Base-by-base conservation (phyloP, 345 rosid genomes). In the Lepidium aucheri region DNA sequence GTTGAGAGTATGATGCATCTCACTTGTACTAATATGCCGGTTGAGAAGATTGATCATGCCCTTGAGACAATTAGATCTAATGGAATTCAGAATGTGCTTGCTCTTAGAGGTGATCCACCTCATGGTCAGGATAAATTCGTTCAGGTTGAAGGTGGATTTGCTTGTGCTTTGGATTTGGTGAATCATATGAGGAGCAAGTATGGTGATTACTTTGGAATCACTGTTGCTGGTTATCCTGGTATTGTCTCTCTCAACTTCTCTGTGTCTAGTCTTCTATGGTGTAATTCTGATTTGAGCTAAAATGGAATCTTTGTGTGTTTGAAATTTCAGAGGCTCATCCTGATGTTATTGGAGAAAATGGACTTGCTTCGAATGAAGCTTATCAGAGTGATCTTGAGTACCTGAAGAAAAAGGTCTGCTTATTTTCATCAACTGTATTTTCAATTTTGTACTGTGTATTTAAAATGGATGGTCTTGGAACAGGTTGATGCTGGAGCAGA, bases 1-100 rank as follows among this genome's bases (percentile, higher is more conserved):
- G 99, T 95, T 1, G 97, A 95, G 88, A 81, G 94, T 17, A 91
- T 95, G 99, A 95, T 95, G 99, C 99, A 95, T 60, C 93, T 95
- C 40, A 91, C 99, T 18, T 95, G 99, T 47, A 91, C 97, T 26
- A 95, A 95, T 76, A 95, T 95, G 99, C 99, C 96, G 2, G 82
- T 95, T 2, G 89, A 91, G 74, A 86, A 87, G 90, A 91, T 95
- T 63, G 96, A 95, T 60, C 91, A 90, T 59, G 96, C 99, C 4
- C 96, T 94, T 41, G 46, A 77, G 24, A 76, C 91, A 10, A 82
- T 95, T 74, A 87, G 93, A 73, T 83, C 93, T 15, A 87, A 87
- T 53, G 99, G 97, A 2, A 95, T 95, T 26, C 99, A 95, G 81
- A 95, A 95, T 53, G 97, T 95, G 42, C 91, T 95, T 15, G 99